These are phyloP conservation scores for Marchantia paleacea DNA, from an alignment of 225 moss, liverwort and hornwort species.

Conservation along the genomic window DNA sequence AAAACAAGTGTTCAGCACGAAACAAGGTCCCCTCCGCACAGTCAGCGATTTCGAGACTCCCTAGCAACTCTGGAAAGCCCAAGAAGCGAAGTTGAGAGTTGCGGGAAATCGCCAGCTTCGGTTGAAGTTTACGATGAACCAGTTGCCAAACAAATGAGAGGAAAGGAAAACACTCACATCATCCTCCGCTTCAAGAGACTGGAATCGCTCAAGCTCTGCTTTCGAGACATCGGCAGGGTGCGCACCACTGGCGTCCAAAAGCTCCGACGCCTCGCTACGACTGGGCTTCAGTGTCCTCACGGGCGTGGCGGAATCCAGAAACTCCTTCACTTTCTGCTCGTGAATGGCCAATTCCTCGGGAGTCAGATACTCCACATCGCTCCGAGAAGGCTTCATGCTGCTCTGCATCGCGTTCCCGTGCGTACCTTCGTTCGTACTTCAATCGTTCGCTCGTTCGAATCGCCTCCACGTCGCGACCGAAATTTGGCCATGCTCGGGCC, in stretches of 20 bases:
- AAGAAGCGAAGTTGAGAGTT: not conserved
- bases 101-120: no score
- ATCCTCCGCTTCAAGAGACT: slow-evolving; percentile 31
- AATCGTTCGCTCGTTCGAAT: not conserved
- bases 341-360: slow-evolving; percentile 26
- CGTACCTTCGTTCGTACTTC: not conserved
- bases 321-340: slow-evolving; percentile 28
- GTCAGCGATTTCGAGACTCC: not conserved
- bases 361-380: slow-evolving; percentile 20
- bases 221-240: slow-evolving; percentile 6
- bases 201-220: slow-evolving; percentile 24
- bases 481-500: not conserved
- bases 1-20: not conserved
- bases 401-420: not conserved
- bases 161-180: slow-evolving; percentile 15
- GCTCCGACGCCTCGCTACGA: slow-evolving; percentile 32
- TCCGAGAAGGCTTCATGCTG: slow-evolving; percentile 18
- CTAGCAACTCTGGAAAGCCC: not conserved
- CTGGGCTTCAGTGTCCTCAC: slow-evolving; percentile 35
- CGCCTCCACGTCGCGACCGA: not conserved
- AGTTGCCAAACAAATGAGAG: not conserved
- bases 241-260: not conserved
- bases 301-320: slow-evolving; percentile 27
- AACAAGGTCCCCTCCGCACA: not conserved
- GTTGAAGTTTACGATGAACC: no score